Conservation (phyloP, 1,139 yeast genomes). For the Casaregolazyma lundiana region DNA sequence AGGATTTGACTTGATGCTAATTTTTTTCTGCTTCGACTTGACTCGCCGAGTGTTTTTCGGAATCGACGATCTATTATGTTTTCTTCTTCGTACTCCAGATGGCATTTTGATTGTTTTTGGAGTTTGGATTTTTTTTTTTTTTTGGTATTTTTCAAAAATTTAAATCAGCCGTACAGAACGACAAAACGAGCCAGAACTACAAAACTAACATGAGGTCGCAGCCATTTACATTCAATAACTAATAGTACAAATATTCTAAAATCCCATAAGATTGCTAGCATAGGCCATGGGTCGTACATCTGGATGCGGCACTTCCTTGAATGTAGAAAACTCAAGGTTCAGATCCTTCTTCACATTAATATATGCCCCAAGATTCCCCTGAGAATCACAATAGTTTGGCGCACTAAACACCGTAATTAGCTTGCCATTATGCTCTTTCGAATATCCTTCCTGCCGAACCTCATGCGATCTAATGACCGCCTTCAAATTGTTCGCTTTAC, state of each 20-base stretch:
- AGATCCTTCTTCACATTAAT: conserved; percentile 61
- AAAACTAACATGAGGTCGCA: too few relatives aligned
- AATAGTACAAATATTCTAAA: conserved; percentile 7
- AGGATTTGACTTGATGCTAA: conserved; percentile 62
- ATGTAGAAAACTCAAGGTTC: conserved; percentile 52
- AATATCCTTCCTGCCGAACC: conserved; percentile 88
- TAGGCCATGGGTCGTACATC: conserved; percentile 94
- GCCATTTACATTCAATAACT: not conserved
- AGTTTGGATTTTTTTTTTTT: not conserved
- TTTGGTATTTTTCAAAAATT: not conserved
- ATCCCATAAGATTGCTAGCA: conserved; percentile 41
- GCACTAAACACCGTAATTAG: conserved; percentile 93
- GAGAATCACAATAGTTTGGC: conserved; percentile 92
- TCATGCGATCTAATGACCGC: conserved; percentile 92
- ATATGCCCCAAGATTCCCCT: conserved; percentile 87
- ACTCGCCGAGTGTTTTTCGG: conserved; percentile 61
- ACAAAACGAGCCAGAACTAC: not conserved
- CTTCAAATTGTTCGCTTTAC: conserved; percentile 63
- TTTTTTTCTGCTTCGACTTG: conserved; percentile 63
- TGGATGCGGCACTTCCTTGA: conserved; percentile 86
- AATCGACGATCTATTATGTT: conserved; percentile 70
- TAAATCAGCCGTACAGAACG: not conserved
- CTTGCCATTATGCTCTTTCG: conserved; percentile 78
- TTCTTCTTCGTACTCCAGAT: conserved; percentile 70
- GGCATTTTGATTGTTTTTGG: conserved; percentile 8